Conservation (phyloP, 345 rosid species). For the Lepidium aucheri region DNA sequence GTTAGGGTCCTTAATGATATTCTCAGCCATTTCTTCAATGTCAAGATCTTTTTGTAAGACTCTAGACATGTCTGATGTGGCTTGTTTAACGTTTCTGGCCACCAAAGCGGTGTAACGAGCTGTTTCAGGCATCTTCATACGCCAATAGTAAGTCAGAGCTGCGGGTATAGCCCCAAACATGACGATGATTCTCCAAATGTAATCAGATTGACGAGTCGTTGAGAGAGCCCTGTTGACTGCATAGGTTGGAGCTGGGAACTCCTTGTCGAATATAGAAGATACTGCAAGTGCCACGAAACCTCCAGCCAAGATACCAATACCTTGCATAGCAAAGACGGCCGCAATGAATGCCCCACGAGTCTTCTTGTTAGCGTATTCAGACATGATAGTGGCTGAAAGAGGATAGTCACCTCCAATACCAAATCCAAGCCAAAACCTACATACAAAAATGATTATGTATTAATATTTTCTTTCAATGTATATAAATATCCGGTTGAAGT, state of each 20-base stretch:
- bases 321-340: conserved; percentile 57
- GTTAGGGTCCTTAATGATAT: neutral
- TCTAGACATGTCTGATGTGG: conserved; percentile 44
- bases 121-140: conserved; percentile 54
- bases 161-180: conserved; percentile 52
- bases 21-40: conserved; percentile 25
- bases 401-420: conserved; percentile 65
- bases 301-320: conserved; percentile 47
- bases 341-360: conserved; percentile 50
- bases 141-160: conserved; percentile 43
- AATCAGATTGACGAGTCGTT: conserved; percentile 40
- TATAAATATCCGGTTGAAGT: no score
- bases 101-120: conserved; percentile 53
- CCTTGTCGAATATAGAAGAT: no score
- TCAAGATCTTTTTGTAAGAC: conserved; percentile 37
- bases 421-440: conserved; percentile 55
- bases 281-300: conserved; percentile 33
- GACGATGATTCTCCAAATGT: conserved; percentile 42
- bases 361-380: conserved; percentile 56
- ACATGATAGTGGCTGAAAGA: conserved; percentile 56
- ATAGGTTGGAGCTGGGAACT: conserved; percentile 30
- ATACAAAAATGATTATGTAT: no score
- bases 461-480: no score
- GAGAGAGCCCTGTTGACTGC: conserved; percentile 10
- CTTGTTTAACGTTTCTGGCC: conserved; percentile 36